Evolutionary conservation across 306 rosid species (phyloP), one percentile per base, ranked within the genome.

Genomic region (Cucurbita argyrosperma): DNA sequence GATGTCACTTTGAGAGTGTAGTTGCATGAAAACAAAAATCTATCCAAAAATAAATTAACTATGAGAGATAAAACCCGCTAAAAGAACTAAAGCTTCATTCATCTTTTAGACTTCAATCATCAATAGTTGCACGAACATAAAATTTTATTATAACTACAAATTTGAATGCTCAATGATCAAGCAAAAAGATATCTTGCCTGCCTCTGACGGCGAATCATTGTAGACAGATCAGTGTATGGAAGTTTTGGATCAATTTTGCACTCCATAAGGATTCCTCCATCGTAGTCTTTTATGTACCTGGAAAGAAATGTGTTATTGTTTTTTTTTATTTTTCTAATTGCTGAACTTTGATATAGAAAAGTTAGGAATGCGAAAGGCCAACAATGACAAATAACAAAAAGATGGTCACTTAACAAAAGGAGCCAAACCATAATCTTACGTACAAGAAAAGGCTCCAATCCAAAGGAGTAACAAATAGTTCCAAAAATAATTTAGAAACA

Each of bases 211-310:
- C 92, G 95, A 81, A 94, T 84, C 99, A 94, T 94, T 71, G 96
- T 84, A 74, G 97, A 90, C 75, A 94, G 80, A 81, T 94, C 99
- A 39, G 89, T 90, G 83, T 90, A 90, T 15, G 97, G 95, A 60
- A 94, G 95, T 82, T 89, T 94, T 58, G 86, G 99, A 84, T 94
- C 97, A 72, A 94, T 91, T 88, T 82, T 94, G 89, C 96, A 94
- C 82, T 94, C 99, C 99, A 94, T 90, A 57, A 94, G 92, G 71
- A 90, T 86, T 63, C 95, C 99, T 72, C 99, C 99, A 78, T 94
- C 99, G 58, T 94, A 94, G 75, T 94, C 99, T 83, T 94, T 94
- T 83, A 94, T 94, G 84, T 94, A 94, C 82, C 98, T 93, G 85
- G 75, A 75, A 80, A 49, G 39, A 50, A 50, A 16, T 5, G 14